These are phyloP conservation scores for Crithidia brevicula DNA, from an alignment of 208 protist species.

Conservation along the genomic window DNA sequence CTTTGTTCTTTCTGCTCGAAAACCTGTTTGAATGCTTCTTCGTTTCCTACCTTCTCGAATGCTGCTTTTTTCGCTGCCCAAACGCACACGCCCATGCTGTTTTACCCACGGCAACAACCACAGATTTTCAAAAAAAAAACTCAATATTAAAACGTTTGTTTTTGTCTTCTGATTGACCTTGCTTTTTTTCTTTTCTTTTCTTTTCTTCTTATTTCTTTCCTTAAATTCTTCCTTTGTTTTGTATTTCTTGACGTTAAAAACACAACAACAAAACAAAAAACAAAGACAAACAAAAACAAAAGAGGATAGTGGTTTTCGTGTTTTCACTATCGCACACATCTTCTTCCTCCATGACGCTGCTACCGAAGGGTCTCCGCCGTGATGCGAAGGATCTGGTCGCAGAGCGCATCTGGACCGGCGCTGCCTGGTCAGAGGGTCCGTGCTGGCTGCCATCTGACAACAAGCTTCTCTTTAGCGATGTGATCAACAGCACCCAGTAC, in stretches of 20 bases:
- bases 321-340: not conserved
- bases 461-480: slow-evolving; percentile 38
- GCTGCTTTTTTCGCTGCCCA: no score
- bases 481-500: slow-evolving; percentile 33
- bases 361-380: slow-evolving; percentile 17
- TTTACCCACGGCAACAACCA: no score
- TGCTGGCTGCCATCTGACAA: slow-evolving; percentile 36
- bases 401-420: slow-evolving; percentile 36
- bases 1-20: not conserved
- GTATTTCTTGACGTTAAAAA: no score
- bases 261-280: no score
- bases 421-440: slow-evolving; percentile 27
- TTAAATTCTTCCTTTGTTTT: not conserved
- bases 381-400: slow-evolving; percentile 27
- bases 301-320: no score
- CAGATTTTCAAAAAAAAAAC: no score
- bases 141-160: not conserved
- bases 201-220: not conserved
- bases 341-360: slow-evolving; percentile 20
- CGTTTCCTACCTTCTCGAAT: no score
- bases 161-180: not conserved
- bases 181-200: not conserved
- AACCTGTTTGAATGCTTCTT: no score
- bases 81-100: no score
- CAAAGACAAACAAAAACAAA: no score